Evolutionary conservation across 176 grass and related monocot genomes (phyloP), one percentile per base, ranked within the genome.

Genomic region (Hsuehochloa calcarea): DNA sequence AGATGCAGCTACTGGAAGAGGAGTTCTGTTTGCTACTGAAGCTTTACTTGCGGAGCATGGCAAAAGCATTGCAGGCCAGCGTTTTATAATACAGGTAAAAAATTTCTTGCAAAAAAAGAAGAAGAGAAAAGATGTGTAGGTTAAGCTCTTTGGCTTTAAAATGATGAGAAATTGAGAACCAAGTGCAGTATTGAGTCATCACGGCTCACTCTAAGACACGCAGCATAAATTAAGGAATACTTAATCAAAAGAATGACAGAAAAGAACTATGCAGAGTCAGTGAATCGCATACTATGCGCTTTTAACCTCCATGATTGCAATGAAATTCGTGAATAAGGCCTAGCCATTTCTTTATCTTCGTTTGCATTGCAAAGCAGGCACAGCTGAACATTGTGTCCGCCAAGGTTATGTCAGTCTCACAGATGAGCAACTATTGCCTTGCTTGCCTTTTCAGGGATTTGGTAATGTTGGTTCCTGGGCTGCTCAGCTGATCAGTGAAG

Each of bases 381-480:
- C 10, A 74, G 20, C 11, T 75, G 43, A 39, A 56, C 9, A 68
- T 64, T 72, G 49, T 3, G 17, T n/a, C 31, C 66, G 43, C 34
- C 54, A 71, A 44, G 65, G 55, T 61, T 29, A 1, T 14, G 12
- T 41, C 8, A 41, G 39, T 41, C 8, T 40, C 34, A 74, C 23
- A 29, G 4, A 43, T 73, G 9, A 83, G 10, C 43, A 65, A 86
- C 4, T n/a, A 82, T 26, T 77, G 17, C 10, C 8, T 72, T 83
- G 17, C 29, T 85, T 56, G 44, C 35, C 45, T 87, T 82, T 79
- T 70, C 74, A 97, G 95, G 95, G 95, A 56, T 97, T 97, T 26
- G 95, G 95, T 75, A 97, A 97, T 62, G 96, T 97, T 29, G 95
- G 95, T 73, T 97, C 95, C 16, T 97, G 95, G 92, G 92, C 91